Conservation (phyloP, 768 basidiomycete species). For the Termitomyces sp. region DNA sequence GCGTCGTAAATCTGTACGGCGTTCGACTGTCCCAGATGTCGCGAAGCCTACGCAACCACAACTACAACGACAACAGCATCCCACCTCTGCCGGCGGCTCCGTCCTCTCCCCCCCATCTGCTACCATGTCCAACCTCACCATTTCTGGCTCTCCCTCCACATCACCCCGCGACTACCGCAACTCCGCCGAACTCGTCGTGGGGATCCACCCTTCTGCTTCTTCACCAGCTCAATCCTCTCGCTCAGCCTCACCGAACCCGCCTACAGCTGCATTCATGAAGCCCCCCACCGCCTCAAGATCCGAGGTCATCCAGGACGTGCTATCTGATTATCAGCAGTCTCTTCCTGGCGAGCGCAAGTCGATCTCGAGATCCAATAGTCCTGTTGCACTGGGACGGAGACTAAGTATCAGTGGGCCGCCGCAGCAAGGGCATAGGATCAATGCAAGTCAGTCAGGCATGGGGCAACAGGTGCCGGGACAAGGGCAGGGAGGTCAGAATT, state of each 20-base stretch:
- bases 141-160: constrained; percentile 26
- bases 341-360: constrained; percentile 82
- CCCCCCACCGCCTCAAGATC: constrained; percentile 38
- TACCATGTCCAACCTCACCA: constrained; percentile 13
- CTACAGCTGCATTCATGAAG: constrained; percentile 75
- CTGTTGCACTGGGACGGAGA: constrained; percentile 27
- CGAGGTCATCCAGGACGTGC: constrained; percentile 69
- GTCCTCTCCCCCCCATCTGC: constrained; percentile 31
- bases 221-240: constrained; percentile 34
- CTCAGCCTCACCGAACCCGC: constrained; percentile 69
- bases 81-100: constrained; percentile 19
- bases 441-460: constrained; percentile 3
- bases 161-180: constrained; percentile 63
- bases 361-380: constrained; percentile 51
- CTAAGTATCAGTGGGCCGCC: constrained; percentile 19
- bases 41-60: constrained; percentile 14
- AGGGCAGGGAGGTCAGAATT: constrained; percentile 30
- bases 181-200: constrained; percentile 78
- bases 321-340: constrained; percentile 76
- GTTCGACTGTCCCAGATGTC: constrained; percentile 12
- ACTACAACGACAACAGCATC: constrained; percentile 20
- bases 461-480: not conserved
- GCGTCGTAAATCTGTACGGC: constrained; percentile 41
- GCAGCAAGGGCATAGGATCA: constrained; percentile 11
- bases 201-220: constrained; percentile 61